Percentiles rank a stretch among this genome's conserved stretches.
phyloP scores from a whole-genome alignment of 2,329 filamentous ascomycete genomes.

The Cordyceps tenuipes region DNA sequence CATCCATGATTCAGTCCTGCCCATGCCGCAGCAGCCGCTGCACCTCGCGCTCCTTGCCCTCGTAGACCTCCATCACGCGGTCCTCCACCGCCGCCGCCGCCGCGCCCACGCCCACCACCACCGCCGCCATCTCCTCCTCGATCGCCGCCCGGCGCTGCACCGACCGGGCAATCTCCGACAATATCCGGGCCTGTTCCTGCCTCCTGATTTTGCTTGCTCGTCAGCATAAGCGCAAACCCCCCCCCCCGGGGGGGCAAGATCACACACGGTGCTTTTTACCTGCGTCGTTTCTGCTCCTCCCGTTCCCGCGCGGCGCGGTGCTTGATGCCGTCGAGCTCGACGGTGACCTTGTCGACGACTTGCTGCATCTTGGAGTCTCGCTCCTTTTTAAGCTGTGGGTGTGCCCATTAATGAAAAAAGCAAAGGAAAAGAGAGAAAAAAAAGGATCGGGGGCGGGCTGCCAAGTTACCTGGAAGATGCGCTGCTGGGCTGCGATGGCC shows the following conservation, averaged over 20 bases:
- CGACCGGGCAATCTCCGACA: conserved; percentile 3
- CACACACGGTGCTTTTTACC: conserved; percentile 14
- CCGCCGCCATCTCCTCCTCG: not conserved
- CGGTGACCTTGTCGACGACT: conserved; percentile 18
- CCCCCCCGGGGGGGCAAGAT: too few relatives aligned
- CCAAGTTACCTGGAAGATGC: conserved; percentile 19
- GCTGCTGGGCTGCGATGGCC: conserved; percentile 21
- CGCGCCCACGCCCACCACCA: conserved; percentile 13
- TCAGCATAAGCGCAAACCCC: not conserved
- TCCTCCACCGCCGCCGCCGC: conserved; percentile 19
- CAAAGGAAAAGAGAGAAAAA: too few relatives aligned
- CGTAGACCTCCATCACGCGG: conserved; percentile 23
- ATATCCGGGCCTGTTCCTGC: not conserved
- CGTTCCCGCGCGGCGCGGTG: conserved; percentile 16
- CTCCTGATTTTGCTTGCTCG: not conserved
- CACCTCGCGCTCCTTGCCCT: conserved; percentile 20
- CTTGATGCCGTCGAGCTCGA: conserved; percentile 20
- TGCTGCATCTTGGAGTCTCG: conserved; percentile 20
- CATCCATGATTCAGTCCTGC: not conserved
- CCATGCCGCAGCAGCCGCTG: conserved; percentile 5
- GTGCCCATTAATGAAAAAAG: too few relatives aligned
- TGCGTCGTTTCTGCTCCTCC: conserved; percentile 18
- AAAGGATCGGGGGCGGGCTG: too few relatives aligned
- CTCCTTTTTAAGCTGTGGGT: conserved; percentile 22
- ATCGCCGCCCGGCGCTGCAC: not conserved